These are phyloP conservation scores for Rosa multiflora DNA, from an alignment of 306 rosid genomes.

Conservation along the genomic window DNA sequence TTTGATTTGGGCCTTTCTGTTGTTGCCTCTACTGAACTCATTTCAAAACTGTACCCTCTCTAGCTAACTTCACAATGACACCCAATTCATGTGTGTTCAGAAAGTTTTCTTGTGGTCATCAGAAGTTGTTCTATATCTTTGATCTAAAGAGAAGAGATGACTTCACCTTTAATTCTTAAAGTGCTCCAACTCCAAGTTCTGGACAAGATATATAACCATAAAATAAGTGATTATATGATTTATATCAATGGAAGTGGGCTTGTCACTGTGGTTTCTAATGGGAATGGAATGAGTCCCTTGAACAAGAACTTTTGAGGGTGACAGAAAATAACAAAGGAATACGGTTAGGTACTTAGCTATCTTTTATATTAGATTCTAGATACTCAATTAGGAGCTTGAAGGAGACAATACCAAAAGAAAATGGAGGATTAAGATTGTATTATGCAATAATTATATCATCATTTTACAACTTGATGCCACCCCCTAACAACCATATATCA, in stretches of 20 bases:
- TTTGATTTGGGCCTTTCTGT: not conserved
- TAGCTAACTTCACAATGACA: not conserved
- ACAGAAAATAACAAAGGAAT: not conserved
- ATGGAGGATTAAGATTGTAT: not conserved
- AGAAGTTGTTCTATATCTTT: not conserved
- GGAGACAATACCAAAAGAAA: not conserved
- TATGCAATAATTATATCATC: not conserved
- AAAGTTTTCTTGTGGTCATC: not conserved
- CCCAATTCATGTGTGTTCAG: not conserved
- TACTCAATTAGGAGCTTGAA: not conserved
- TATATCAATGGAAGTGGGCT: not conserved
- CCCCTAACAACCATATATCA: slow-evolving; percentile 10
- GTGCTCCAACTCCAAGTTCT: not conserved
- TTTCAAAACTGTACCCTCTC: not conserved
- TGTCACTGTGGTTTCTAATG: not conserved
- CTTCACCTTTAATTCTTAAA: not conserved
- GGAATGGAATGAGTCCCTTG: slow-evolving; percentile 4
- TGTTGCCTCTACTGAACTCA: not conserved
- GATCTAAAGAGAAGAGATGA: not conserved
- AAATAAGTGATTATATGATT: not conserved
- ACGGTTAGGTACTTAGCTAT: not conserved
- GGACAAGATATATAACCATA: not conserved
- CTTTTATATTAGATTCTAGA: not conserved
- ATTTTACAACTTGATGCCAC: slow-evolving; percentile 16
- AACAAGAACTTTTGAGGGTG: slow-evolving; percentile 5